Conservation (phyloP, 768 basidiomycete species). For the Fibroporia radiculosa region DNA sequence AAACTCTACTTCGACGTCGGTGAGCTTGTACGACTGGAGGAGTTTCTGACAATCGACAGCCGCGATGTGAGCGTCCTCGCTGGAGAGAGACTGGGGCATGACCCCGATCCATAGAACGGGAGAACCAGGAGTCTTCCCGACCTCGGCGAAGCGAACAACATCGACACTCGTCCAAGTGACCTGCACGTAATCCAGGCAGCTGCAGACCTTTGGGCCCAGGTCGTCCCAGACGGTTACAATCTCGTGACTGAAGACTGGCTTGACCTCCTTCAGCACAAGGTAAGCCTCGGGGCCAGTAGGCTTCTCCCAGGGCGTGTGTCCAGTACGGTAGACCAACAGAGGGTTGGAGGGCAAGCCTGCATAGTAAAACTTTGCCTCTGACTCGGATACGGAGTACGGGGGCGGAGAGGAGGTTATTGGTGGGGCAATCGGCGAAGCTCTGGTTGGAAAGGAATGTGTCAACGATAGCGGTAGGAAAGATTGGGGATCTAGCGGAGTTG, state of each 20-base stretch:
- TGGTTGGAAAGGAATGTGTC: neutral
- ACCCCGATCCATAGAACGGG: conserved; percentile 4
- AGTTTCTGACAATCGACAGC: too few relatives aligned
- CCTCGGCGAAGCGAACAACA: conserved; percentile 15
- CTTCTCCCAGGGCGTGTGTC: conserved; percentile 11
- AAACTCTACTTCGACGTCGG: conserved; percentile 7
- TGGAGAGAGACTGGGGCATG: neutral
- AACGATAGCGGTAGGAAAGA: neutral
- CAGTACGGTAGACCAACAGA: conserved; percentile 22
- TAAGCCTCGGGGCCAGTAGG: conserved; percentile 20
- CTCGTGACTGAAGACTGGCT: conserved; percentile 16
- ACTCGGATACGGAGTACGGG: conserved; percentile 6
- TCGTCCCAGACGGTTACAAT: conserved; percentile 16
- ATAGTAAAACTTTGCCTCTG: conserved; percentile 19
- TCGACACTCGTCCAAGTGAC: conserved; percentile 19
- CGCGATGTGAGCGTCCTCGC: too few relatives aligned
- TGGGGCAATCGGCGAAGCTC: too few relatives aligned
- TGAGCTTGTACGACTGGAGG: conserved; percentile 3
- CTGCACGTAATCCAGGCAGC: conserved; percentile 9
- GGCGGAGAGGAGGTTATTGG: too few relatives aligned
- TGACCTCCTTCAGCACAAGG: conserved; percentile 16
- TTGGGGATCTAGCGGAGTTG: neutral
- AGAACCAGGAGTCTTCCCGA: conserved; percentile 1
- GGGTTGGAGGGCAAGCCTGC: conserved; percentile 15
- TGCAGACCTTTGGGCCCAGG: conserved; percentile 12